Conservation (phyloP, 495 filamentous ascomycete genomes). For the Lasiosphaeriaceae sp. region DNA sequence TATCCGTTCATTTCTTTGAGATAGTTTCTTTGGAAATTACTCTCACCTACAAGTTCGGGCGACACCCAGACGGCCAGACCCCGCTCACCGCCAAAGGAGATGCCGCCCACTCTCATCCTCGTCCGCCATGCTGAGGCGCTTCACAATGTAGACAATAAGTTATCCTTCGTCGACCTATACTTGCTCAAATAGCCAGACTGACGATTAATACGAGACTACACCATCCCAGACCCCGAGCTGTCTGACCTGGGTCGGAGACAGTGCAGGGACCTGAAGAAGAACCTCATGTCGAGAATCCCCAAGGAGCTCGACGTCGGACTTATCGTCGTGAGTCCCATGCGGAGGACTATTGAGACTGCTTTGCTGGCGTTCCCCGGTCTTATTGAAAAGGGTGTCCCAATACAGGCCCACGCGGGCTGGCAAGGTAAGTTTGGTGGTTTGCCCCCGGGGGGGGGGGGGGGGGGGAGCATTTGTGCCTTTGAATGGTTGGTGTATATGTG, state of each 20-base stretch:
- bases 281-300: conserved; percentile 41
- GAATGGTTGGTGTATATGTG: too few relatives aligned
- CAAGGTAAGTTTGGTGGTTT: conserved; percentile 44
- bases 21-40: too few relatives aligned
- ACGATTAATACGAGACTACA: conserved; percentile 43
- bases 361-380: conserved; percentile 47
- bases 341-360: conserved; percentile 56
- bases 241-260: conserved; percentile 52
- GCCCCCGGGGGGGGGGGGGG: too few relatives aligned
- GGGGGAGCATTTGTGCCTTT: too few relatives aligned
- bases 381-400: conserved; percentile 47
- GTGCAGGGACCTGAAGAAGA: conserved; percentile 43
- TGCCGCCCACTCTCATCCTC: conserved; percentile 58
- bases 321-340: conserved; percentile 56
- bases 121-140: conserved; percentile 56
- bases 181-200: conserved; percentile 21
- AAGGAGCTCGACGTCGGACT: conserved; percentile 49
- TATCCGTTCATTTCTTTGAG: too few relatives aligned
- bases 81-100: conserved; percentile 15
- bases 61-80: too few relatives aligned
- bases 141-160: conserved; percentile 49
- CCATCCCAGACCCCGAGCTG: conserved; percentile 51
- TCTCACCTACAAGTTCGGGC: too few relatives aligned
- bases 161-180: not conserved
- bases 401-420: conserved; percentile 51